Percentiles rank a stretch among this genome's conserved stretches.
Evolutionary conservation across 1,139 yeast species (phyloP).

Genomic region (Lodderomyces beijingensis): DNA sequence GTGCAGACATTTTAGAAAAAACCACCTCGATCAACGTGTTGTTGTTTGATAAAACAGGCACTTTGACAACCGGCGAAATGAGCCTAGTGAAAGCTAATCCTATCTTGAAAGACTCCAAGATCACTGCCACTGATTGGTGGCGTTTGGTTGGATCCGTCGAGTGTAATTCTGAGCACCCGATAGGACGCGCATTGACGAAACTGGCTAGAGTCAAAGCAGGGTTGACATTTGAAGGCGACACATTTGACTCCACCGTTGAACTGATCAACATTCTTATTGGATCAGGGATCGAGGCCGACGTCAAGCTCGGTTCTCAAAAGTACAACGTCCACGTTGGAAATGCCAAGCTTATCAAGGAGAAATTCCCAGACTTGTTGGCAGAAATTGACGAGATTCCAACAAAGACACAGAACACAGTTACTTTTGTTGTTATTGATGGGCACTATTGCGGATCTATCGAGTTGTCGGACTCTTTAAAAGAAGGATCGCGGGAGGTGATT

Average conservation of each 20-base stretch:
- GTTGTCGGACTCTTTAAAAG: slow-evolving; percentile 65
- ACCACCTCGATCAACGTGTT: slow-evolving; percentile 64
- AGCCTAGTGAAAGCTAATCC: slow-evolving; percentile 30
- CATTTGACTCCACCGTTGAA: slow-evolving; percentile 24
- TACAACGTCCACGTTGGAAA: slow-evolving; percentile 55
- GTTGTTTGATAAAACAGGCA: slow-evolving; percentile 94
- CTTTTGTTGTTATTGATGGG: slow-evolving; percentile 50
- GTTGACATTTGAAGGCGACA: slow-evolving; percentile 27
- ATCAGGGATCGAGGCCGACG: slow-evolving; percentile 59
- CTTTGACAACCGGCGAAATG: slow-evolving; percentile 86
- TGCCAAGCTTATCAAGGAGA: slow-evolving; percentile 36
- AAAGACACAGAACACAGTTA: slow-evolving; percentile 26
- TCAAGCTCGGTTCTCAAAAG: slow-evolving; percentile 18
- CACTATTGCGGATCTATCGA: slow-evolving; percentile 60
- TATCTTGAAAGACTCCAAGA: slow-evolving; percentile 4
- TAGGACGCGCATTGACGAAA: slow-evolving; percentile 63
- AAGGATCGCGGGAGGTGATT: slow-evolving; percentile 60
- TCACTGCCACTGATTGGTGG: slow-evolving; percentile 44
- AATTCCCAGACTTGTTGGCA: slow-evolving; percentile 11
- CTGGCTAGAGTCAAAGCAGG: slow-evolving; percentile 25
- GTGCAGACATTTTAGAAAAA: slow-evolving; percentile 83
- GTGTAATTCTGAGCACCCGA: slow-evolving; percentile 78
- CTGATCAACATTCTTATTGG: slow-evolving; percentile 61
- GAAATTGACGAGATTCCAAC: slow-evolving; percentile 2
- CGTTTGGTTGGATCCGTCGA: slow-evolving; percentile 61